phyloP scores from a whole-genome alignment of 768 basidiomycete genomes.

The Tulasnella sp. region DNA sequence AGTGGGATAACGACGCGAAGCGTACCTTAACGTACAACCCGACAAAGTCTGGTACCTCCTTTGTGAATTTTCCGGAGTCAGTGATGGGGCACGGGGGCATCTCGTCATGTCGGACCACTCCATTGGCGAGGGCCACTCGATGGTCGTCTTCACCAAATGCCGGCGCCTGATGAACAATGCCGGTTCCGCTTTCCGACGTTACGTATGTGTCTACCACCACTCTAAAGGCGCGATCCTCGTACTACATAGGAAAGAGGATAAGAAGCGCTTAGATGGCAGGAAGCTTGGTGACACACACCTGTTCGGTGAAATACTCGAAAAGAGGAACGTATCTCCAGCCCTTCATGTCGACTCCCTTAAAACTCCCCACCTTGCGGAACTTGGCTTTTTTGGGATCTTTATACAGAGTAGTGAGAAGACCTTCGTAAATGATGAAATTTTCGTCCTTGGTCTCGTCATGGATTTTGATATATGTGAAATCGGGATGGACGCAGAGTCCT shows the following conservation, averaged over 20 bases:
- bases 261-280: not conserved
- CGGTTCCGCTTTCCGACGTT: conserved; percentile 87
- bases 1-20: not conserved
- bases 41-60: conserved; percentile 80
- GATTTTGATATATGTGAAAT: conserved; percentile 94
- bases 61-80: conserved; percentile 79
- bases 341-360: conserved; percentile 87
- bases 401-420: conserved; percentile 77
- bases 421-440: conserved; percentile 89
- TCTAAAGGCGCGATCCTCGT: conserved; percentile 81
- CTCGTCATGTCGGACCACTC: conserved; percentile 76
- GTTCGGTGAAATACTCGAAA: conserved; percentile 94
- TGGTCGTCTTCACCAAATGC: conserved; percentile 99
- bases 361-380: conserved; percentile 81
- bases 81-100: conserved; percentile 96
- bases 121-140: conserved; percentile 78
- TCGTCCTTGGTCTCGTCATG: conserved; percentile 77
- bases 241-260: conserved; percentile 41
- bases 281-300: conserved; percentile 44
- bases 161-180: conserved; percentile 97
- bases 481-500: conserved; percentile 91
- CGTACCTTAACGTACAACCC: conserved; percentile 84
- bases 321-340: conserved; percentile 93
- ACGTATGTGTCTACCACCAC: conserved; percentile 91
- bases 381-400: conserved; percentile 97